Conservation (phyloP, 202 grass and related monocot genomes). For the Cymbopogon flexuosus region DNA sequence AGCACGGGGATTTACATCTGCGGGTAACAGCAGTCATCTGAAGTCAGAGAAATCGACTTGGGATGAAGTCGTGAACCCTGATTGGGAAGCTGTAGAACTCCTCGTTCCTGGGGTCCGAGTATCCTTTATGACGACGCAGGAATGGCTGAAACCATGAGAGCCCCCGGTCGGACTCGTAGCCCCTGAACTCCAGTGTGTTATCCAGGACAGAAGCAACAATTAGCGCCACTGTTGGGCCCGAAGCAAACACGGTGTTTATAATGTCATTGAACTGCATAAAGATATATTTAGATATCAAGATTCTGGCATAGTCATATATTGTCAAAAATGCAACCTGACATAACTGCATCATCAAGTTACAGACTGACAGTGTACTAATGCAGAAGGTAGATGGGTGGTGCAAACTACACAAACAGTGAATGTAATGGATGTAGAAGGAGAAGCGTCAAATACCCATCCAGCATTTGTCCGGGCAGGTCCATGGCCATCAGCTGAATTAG, state of each 20-base stretch:
- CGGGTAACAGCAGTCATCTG: slow-evolving; percentile 10
- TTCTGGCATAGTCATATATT: not conserved
- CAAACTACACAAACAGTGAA: not conserved
- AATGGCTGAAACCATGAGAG: slow-evolving; percentile 73
- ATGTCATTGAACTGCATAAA: slow-evolving; percentile 90
- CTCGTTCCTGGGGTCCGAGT: slow-evolving; percentile 57
- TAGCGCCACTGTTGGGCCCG: slow-evolving; percentile 59
- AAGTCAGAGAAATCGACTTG: slow-evolving; percentile 47
- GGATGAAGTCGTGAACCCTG: slow-evolving; percentile 48
- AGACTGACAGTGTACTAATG: not conserved
- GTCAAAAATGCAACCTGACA: not conserved
- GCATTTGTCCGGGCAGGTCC: slow-evolving; percentile 77
- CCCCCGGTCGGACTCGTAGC: slow-evolving; percentile 50
- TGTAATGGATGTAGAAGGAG: not conserved
- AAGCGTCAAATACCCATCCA: slow-evolving; percentile 73
- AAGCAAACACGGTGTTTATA: slow-evolving; percentile 83
- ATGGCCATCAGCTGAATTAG: slow-evolving; percentile 43
- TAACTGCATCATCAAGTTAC: not conserved
- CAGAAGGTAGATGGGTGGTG: not conserved
- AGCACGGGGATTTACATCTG: slow-evolving; percentile 37
- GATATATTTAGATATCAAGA: not conserved
- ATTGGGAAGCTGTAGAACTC: slow-evolving; percentile 89
- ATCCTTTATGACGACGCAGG: slow-evolving; percentile 35
- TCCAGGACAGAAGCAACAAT: slow-evolving; percentile 59
- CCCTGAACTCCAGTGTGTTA: slow-evolving; percentile 59